Base-by-base conservation (phyloP, 164 flowering plant genomes). In the Stephania japonica region DNA sequence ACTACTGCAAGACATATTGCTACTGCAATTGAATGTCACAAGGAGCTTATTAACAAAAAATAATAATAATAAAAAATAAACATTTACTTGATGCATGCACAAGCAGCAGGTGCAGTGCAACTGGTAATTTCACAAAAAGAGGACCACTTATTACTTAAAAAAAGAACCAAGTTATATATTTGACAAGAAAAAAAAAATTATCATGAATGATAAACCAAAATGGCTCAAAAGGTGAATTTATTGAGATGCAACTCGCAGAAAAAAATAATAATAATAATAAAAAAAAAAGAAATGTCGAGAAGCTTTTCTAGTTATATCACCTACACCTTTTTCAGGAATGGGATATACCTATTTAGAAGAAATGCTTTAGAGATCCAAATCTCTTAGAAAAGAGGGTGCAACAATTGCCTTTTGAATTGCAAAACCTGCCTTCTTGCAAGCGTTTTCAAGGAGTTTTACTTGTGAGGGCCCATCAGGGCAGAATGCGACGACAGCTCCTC, bases 401-500 rank as follows among this genome's bases (percentile, higher is more conserved):
- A 90, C 83, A 68, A 82, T 27, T 0, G 86, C 85, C 1, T 91
- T 90, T 72, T 84, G 81, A 68, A 95, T 32, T 24, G 78, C 76
- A 47, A 95, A 90, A 63, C 97, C 97, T 18, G 89, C 89, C 69
- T 84, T 78, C 14, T 76, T 53, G 78, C 97, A 93, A 49, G 83
- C 92, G 23, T 91, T 88, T 78, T 87, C 86, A 26, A 95, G 86
- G 73, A 75, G 89, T 77, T 85, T 80, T 23, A 79, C 98, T 81
- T 95, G 98, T 42, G 89, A 73, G 63, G 91, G 84, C 16, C 97
- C 98, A 67, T 87, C 82, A 0, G 97, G 97, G 72, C 99, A 93
- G 78, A 82, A 90, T 27, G 80, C 98, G 47, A 95, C 85, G n/a
- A 90, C 89, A 7, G 98, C 98, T 69, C 98, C 99, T 43, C 99